phyloP scores from a whole-genome alignment of 257 asterid genomes.

The Solanum habrochaites region DNA sequence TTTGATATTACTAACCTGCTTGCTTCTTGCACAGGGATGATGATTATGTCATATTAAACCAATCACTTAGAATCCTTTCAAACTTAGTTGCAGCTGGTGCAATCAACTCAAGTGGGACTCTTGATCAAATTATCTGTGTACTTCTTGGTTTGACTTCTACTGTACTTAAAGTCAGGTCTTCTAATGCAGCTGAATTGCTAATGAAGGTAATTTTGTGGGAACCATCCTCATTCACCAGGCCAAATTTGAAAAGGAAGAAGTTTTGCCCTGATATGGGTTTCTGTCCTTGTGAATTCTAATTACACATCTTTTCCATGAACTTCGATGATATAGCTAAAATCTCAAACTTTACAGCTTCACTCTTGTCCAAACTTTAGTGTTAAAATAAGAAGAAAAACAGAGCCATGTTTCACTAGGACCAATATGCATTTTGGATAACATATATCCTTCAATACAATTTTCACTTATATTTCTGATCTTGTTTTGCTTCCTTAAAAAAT shows the following conservation, averaged over 20 bases:
- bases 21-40: conserved; percentile 45
- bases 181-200: conserved; percentile 65
- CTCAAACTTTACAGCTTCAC: neutral
- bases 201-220: conserved; percentile 50
- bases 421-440: neutral
- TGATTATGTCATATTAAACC: conserved; percentile 49
- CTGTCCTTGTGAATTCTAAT: neutral
- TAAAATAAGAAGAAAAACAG: neutral
- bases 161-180: conserved; percentile 26
- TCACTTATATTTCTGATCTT: neutral
- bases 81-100: conserved; percentile 81
- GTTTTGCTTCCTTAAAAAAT: neutral
- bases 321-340: neutral
- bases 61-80: conserved; percentile 72
- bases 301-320: neutral
- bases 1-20: neutral
- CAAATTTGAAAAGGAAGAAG: neutral
- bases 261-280: neutral
- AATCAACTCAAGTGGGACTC: conserved; percentile 49
- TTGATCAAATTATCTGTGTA: conserved; percentile 55
- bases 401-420: neutral
- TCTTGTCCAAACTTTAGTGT: neutral
- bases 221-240: neutral
- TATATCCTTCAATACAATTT: neutral
- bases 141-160: conserved; percentile 60